phyloP scores from a whole-genome alignment of 306 rosid species.

The Oemleria cerasiformis region DNA sequence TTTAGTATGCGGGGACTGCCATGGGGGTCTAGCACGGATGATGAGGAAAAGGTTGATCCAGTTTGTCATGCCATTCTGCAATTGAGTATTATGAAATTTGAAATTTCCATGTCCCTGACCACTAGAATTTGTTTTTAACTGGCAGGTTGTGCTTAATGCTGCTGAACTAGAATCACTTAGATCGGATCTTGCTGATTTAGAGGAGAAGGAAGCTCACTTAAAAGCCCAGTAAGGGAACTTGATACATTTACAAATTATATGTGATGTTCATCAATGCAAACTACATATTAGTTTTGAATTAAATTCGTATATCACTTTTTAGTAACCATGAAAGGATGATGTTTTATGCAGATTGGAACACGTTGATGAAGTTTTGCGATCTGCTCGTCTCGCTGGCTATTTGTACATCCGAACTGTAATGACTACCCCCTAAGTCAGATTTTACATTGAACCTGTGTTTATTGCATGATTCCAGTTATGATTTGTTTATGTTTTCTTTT shows the following conservation, averaged over 20 bases:
- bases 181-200: conserved; percentile 71
- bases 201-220: conserved; percentile 84
- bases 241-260: conserved; percentile 17
- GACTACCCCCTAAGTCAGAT: conserved; percentile 17
- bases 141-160: conserved; percentile 64
- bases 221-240: conserved; percentile 72
- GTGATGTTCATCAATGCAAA: neutral
- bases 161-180: conserved; percentile 76
- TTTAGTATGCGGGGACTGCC: conserved; percentile 55
- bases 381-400: conserved; percentile 79
- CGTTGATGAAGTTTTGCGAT: conserved; percentile 70
- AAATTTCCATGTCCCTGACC: conserved; percentile 23
- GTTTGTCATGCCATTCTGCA: neutral
- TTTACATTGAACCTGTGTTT: conserved; percentile 14
- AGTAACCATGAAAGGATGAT: conserved; percentile 12
- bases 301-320: conserved; percentile 1
- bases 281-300: neutral
- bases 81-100: conserved; percentile 19
- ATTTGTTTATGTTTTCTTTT: conserved; percentile 3
- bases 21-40: conserved; percentile 50
- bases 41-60: conserved; percentile 61
- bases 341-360: conserved; percentile 69
- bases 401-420: conserved; percentile 73
- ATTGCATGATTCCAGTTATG: conserved; percentile 12
- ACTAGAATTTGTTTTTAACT: conserved; percentile 16